Conservation (phyloP, 2,329 filamentous ascomycete species). For the Paraconiothyrium brasiliense region DNA sequence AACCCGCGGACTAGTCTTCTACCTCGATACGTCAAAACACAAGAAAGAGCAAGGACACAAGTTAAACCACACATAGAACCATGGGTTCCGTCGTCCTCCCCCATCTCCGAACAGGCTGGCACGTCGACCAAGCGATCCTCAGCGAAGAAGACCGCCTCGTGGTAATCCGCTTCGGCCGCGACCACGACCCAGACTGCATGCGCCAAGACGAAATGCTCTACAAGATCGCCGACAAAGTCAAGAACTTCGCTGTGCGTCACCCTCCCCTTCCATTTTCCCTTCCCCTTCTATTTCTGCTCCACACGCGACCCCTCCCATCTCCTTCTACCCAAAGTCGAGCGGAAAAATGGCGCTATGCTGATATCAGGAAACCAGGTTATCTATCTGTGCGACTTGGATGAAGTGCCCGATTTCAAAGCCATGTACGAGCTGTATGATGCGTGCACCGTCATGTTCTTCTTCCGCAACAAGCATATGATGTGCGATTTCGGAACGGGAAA, state of each 20-base stretch:
- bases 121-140: slow-evolving; percentile 93
- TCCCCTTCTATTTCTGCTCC: not conserved
- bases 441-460: slow-evolving; percentile 97
- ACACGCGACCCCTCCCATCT: not conserved
- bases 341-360: not conserved
- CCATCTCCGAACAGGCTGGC: slow-evolving; percentile 92
- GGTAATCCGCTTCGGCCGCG: slow-evolving; percentile 91
- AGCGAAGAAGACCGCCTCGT: slow-evolving; percentile 86
- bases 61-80: slow-evolving; percentile 6
- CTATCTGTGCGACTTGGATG: slow-evolving; percentile 87
- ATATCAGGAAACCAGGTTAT: slow-evolving; percentile 65
- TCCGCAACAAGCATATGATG: slow-evolving; percentile 99
- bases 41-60: not conserved
- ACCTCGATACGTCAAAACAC: not conserved
- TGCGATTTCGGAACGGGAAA: slow-evolving; percentile 95
- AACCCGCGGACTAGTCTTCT: too few relatives aligned
- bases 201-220: slow-evolving; percentile 92
- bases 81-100: slow-evolving; percentile 92
- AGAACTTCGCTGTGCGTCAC: slow-evolving; percentile 75
- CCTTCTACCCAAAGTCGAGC: not conserved
- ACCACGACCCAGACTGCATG: slow-evolving; percentile 83
- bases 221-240: slow-evolving; percentile 90
- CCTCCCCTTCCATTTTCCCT: too few relatives aligned
- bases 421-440: slow-evolving; percentile 95
- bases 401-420: slow-evolving; percentile 74